Percentiles rank a stretch among this genome's conserved stretches.
Conservation (phyloP, 176 grass and related monocot species). For the Eragrostis curvula region DNA sequence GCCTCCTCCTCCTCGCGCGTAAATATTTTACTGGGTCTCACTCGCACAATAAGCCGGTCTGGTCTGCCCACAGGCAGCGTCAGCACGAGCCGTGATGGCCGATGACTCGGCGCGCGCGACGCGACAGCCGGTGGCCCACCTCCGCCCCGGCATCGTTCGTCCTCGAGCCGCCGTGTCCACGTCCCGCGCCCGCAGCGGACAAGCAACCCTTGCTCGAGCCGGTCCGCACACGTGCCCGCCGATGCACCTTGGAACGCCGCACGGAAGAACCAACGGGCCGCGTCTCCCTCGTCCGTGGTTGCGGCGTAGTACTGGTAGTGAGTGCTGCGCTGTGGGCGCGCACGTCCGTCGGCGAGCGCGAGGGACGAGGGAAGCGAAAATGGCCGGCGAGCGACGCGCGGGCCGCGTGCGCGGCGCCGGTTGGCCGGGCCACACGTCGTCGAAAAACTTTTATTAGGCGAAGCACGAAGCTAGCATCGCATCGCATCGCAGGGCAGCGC, state of each 20-base stretch:
- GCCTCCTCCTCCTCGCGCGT: too few relatives aligned
- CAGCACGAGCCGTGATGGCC: too few relatives aligned
- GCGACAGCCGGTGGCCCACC: neutral
- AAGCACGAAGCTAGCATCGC: neutral
- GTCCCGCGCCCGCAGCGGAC: neutral
- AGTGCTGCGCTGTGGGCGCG: neutral
- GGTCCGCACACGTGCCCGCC: constrained; percentile 27
- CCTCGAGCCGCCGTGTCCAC: constrained; percentile 18
- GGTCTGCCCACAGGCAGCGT: too few relatives aligned
- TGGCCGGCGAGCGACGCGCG: constrained; percentile 7
- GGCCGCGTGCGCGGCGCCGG: neutral
- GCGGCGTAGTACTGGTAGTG: too few relatives aligned
- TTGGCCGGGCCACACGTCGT: neutral
- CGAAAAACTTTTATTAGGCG: neutral
- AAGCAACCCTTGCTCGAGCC: neutral
- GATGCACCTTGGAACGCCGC: neutral
- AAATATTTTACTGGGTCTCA: neutral
- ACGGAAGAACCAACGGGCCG: too few relatives aligned
- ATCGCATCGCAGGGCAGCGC: too few relatives aligned
- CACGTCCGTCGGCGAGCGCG: neutral
- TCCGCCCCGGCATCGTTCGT: neutral
- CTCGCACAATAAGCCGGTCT: neutral
- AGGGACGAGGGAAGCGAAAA: neutral
- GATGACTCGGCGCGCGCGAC: neutral
- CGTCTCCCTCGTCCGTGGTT: too few relatives aligned